phyloP scores from a whole-genome alignment of 352 stramenopile genomes.

The Thalassiosira livingstoniorum region DNA sequence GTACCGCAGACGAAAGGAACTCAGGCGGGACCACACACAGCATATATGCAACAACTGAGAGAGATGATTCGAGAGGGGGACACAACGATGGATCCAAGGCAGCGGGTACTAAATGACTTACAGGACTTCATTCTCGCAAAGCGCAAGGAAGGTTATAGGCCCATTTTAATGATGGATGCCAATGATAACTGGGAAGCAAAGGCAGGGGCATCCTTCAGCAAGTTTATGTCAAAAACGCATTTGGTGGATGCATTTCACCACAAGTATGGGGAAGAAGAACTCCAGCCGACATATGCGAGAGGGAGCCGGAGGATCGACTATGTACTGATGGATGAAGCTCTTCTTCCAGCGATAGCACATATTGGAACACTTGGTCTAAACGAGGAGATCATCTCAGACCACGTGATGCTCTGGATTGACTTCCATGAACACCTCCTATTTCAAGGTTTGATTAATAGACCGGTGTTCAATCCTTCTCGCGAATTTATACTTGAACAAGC shows the following conservation, averaged over 20 bases:
- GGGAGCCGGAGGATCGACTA: constrained; percentile 17
- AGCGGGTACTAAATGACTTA: not conserved
- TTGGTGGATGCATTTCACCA: not conserved
- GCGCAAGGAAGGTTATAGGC: not conserved
- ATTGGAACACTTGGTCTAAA: constrained; percentile 23
- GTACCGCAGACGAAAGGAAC: not conserved
- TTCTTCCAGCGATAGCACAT: not conserved
- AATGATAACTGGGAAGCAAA: not conserved
- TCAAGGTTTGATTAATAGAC: constrained; percentile 4
- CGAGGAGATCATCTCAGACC: constrained; percentile 18
- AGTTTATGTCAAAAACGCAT: not conserved
- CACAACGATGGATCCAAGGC: not conserved
- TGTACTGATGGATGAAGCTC: constrained; percentile 5
- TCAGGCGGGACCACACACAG: not conserved
- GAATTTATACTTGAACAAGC: constrained; percentile 29
- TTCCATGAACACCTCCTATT: not conserved
- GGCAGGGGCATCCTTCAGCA: not conserved
- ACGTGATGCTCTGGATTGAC: not conserved
- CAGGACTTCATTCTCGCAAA: not conserved
- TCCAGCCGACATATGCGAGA: constrained; percentile 14
- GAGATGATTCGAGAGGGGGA: not conserved
- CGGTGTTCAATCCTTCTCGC: not conserved
- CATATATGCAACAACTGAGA: not conserved
- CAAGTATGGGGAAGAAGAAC: not conserved
- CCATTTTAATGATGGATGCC: not conserved